A percentile compares a stretch with the other conserved stretches of the same genome.
These are phyloP conservation scores for Globisporangium viniferum DNA, from an alignment of 352 stramenopile genomes.

Conservation along the genomic window DNA sequence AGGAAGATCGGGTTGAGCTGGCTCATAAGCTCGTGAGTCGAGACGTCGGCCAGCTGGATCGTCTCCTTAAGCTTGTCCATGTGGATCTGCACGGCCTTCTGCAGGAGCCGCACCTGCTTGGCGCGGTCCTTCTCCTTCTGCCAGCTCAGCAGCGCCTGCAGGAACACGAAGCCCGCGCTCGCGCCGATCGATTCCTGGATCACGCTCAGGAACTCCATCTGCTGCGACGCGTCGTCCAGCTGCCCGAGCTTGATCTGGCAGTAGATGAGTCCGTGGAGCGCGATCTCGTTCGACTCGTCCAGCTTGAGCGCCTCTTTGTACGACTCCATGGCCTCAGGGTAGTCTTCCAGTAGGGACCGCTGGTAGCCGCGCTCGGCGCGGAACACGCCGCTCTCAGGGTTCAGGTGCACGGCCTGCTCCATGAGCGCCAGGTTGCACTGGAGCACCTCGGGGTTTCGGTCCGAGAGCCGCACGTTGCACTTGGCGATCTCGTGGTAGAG, in stretches of 20 bases:
- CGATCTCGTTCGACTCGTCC: constrained; percentile 85
- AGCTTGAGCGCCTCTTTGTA: constrained; percentile 86
- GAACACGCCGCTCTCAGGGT: constrained; percentile 57
- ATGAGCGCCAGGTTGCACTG: constrained; percentile 69
- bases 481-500: constrained; percentile 61
- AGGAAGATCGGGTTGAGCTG: constrained; percentile 88
- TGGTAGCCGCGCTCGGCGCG: constrained; percentile 81
- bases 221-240: constrained; percentile 87
- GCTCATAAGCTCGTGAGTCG: constrained; percentile 72
- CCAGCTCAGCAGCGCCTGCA: constrained; percentile 86
- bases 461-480: constrained; percentile 63
- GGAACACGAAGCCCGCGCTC: constrained; percentile 76
- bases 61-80: constrained; percentile 76
- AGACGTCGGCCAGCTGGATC: constrained; percentile 59
- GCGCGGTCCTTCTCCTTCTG: constrained; percentile 64
- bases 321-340: constrained; percentile 73
- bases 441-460: constrained; percentile 62
- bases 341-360: constrained; percentile 67
- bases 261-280: constrained; percentile 90
- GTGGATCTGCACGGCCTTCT: constrained; percentile 77
- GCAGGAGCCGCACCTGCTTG: constrained; percentile 70
- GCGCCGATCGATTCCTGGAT: constrained; percentile 87
- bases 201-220: constrained; percentile 91
- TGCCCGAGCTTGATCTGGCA: constrained; percentile 89
- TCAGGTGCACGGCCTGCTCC: constrained; percentile 62